Conservation (phyloP, 768 basidiomycete species). For the Suillus plorans region DNA sequence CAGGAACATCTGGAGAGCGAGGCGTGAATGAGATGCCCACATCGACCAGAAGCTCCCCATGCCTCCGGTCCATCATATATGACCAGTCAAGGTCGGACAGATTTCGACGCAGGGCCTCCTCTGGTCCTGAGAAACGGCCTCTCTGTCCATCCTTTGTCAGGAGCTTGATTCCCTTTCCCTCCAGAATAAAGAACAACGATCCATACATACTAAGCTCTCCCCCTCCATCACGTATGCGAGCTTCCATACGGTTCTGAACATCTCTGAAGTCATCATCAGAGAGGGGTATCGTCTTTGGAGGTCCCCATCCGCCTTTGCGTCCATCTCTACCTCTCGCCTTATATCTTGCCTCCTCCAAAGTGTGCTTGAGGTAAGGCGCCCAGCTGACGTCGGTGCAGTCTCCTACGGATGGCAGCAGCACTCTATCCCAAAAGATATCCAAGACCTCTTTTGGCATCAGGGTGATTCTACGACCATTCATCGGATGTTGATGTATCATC, state of each 20-base stretch:
- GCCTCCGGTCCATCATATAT: no score
- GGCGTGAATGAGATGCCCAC: no score
- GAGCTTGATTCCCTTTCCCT: neutral
- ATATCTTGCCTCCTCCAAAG: neutral
- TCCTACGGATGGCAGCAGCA: neutral
- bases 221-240: rapidly evolving
- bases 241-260: neutral
- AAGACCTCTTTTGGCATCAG: neutral
- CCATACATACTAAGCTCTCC: neutral
- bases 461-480: neutral
- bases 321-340: neutral
- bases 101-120: no score
- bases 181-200: neutral
- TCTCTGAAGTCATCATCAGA: neutral
- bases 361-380: neutral
- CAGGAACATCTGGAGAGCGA: no score
- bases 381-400: neutral
- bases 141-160: neutral
- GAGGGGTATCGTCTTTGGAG: neutral
- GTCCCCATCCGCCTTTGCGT: neutral
- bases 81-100: no score
- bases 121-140: no score
- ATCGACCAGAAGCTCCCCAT: no score
- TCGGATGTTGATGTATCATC: neutral
- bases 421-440: neutral